Evolutionary conservation across 1,139 yeast species (phyloP), one percentile per base, ranked within the genome.

Genomic region (Yamadazyma jaroonii): DNA sequence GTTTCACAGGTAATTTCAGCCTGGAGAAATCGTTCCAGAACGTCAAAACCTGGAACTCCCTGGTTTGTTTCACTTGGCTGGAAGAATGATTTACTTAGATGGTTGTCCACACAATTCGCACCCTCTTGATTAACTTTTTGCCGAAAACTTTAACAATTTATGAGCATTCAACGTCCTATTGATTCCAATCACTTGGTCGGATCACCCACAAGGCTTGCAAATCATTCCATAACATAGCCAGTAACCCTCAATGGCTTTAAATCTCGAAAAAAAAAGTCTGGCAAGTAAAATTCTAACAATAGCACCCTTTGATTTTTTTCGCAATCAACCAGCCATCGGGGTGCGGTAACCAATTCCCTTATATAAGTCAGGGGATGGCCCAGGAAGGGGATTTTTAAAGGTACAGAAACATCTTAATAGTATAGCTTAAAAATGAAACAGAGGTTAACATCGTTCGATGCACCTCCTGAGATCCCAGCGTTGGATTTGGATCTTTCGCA

Each of bases 381-480:
- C 21, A 28, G n/a, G 3, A 17, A 14, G 20, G 30, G 6, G 20
- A 17, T 4, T 17, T 17, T 17, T 17, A 17, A 17, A 17, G 20
- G 20, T 17, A 17, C 6, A 17, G 20, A 17, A 17, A 17, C 20
- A 17, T 17, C 20, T 17, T n/a, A n/a, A 17, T 6, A 17, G 20
- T 6, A 17, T 17, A 17, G 20, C 6, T 17, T 4, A 17, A 17
- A 6, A 4, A 37, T 40, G 40, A 59, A 58, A 37, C 65, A 62
- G 41, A 43, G 51, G 37, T 49, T 62, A 28, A 49, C 57, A 21
- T 47, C 56, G 7, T 41, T 49, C 35, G 67, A 61, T 35, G 45
- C 35, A 11, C 67, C 67, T 2, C 39, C 31, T 3, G 41, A 51
- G 9, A 46, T 53, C 11, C 64, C 66, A 3, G 52, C 51, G 2